Percentiles rank a stretch among this genome's conserved stretches.
Evolutionary conservation across 2,329 filamentous ascomycete genomes (phyloP).

Genomic region (Apiospora hydei): DNA sequence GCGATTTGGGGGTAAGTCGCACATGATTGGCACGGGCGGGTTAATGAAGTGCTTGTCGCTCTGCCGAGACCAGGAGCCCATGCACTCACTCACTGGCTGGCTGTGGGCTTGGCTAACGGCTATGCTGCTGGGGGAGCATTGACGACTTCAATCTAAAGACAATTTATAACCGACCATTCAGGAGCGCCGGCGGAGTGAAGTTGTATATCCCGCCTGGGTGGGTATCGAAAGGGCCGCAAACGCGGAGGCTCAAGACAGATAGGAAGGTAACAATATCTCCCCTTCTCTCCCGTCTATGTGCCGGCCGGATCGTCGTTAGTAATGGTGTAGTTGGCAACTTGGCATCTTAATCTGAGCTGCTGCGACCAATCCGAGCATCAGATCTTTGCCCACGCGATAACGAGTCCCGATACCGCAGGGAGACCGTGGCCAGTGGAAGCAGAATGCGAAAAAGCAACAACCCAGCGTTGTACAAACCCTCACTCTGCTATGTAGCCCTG

Average conservation of each 20-base stretch:
- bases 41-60: constrained; percentile 18
- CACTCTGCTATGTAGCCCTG: neutral
- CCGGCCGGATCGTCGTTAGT: constrained; percentile 14
- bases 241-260: constrained; percentile 16
- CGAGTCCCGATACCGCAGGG: constrained; percentile 14
- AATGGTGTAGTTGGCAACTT: neutral
- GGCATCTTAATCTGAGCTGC: neutral
- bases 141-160: constrained; percentile 12
- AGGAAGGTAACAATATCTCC: constrained; percentile 21
- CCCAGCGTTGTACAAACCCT: neutral
- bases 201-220: constrained; percentile 10
- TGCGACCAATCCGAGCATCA: neutral
- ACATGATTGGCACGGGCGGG: constrained; percentile 15
- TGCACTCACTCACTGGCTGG: neutral
- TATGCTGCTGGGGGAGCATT: constrained; percentile 11
- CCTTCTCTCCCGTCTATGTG: neutral
- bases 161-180: constrained; percentile 17
- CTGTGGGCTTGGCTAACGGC: constrained; percentile 8
- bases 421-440: neutral
- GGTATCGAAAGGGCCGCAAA: constrained; percentile 20
- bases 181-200: neutral
- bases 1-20: neutral
- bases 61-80: neutral
- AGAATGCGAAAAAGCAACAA: constrained; percentile 11
- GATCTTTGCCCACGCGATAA: constrained; percentile 14